Evolutionary conservation across 306 rosid species (phyloP).

Genomic region (Cucumis sativus): DNA sequence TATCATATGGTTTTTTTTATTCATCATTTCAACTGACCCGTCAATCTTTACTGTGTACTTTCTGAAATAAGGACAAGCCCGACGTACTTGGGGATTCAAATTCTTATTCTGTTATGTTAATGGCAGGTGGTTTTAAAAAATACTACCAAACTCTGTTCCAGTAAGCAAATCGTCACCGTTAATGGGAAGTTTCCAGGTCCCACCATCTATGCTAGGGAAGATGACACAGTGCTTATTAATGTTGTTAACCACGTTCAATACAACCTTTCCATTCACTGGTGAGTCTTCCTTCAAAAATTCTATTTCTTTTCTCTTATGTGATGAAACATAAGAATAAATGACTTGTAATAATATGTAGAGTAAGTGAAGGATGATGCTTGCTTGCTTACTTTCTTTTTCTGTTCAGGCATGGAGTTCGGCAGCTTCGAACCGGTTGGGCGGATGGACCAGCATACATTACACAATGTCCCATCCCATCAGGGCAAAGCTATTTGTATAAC

Average conservation of each 20-base stretch:
- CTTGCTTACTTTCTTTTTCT: neutral
- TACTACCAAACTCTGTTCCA: conserved; percentile 42
- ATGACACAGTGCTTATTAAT: conserved; percentile 57
- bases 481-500: conserved; percentile 57
- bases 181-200: conserved; percentile 90
- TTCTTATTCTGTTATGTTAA: neutral
- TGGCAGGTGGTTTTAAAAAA: conserved; percentile 58
- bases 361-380: neutral
- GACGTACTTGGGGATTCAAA: neutral
- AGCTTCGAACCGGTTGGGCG: conserved; percentile 75
- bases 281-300: neutral
- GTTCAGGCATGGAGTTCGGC: conserved; percentile 76
- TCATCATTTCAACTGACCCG: neutral
- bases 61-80: neutral
- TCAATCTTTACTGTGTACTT: neutral
- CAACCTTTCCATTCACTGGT: conserved; percentile 77
- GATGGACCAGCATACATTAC: conserved; percentile 86
- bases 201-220: conserved; percentile 80
- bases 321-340: neutral
- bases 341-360: neutral
- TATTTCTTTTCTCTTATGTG: neutral
- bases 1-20: neutral
- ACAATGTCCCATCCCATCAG: conserved; percentile 72
- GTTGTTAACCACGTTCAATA: conserved; percentile 57
- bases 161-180: conserved; percentile 54